phyloP scores from a whole-genome alignment of 371 early-diverging fungal species.

The Vairimorpha apis region DNA sequence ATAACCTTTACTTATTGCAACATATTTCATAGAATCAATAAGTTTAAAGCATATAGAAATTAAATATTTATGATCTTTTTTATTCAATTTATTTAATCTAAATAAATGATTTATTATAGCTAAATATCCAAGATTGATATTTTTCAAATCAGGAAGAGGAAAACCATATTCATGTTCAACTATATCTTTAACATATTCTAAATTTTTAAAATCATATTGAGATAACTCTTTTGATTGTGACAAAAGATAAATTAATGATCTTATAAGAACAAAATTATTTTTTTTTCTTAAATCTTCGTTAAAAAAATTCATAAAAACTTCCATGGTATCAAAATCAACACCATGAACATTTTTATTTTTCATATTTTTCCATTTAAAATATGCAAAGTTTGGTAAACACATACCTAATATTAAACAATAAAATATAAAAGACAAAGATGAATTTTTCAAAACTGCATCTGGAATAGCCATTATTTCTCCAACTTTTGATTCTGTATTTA shows the following conservation, averaged over 20 bases:
- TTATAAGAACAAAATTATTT: conserved; percentile 16
- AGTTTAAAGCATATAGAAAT: conserved; percentile 10
- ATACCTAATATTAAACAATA: conserved; percentile 54
- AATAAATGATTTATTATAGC: conserved; percentile 43
- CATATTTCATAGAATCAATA: conserved; percentile 34
- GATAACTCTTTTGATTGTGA: conserved; percentile 44
- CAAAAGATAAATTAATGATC: conserved; percentile 25
- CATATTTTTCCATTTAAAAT: conserved; percentile 50
- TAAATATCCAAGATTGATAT: conserved; percentile 34
- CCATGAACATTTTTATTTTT: conserved; percentile 31
- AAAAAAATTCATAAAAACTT: conserved; percentile 42
- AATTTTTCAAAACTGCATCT: conserved; percentile 44
- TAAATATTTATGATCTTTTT: conserved; percentile 31
- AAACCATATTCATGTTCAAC: conserved; percentile 43
- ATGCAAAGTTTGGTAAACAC: conserved; percentile 50
- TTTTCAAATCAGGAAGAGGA: conserved; percentile 33
- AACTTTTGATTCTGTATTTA: conserved; percentile 35
- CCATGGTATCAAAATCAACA: conserved; percentile 42
- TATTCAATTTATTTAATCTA: conserved; percentile 19
- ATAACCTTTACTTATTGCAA: conserved; percentile 32
- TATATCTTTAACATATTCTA: background rate
- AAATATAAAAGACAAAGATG: conserved; percentile 38
- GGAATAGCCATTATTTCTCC: conserved; percentile 63
- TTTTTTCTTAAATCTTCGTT: conserved; percentile 24
- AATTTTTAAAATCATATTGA: conserved; percentile 25